Evolutionary conservation across 2,329 filamentous ascomycete species (phyloP).

Genomic region (Colletotrichum euphorbiae): DNA sequence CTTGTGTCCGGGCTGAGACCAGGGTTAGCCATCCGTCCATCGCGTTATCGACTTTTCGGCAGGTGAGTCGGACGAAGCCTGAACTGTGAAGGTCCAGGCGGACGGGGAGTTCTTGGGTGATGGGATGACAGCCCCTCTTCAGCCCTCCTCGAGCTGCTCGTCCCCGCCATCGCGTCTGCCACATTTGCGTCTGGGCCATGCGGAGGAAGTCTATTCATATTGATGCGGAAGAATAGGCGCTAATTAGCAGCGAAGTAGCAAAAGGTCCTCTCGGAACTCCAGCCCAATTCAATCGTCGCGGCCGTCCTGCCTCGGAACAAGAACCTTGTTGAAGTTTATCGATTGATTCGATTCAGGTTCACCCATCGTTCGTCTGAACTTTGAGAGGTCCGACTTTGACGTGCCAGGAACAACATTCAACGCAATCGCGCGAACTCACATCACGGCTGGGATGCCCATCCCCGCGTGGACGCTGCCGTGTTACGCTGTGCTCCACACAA

Average conservation of each 20-base stretch:
- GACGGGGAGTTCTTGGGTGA: constrained; percentile 12
- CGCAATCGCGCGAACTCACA: constrained; percentile 69
- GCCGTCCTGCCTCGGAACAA: not conserved
- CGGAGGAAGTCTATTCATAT: constrained; percentile 13
- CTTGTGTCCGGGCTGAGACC: not conserved
- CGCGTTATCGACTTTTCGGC: constrained; percentile 36
- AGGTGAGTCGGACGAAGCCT: constrained; percentile 30
- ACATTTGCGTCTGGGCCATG: not conserved
- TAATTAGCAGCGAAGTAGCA: constrained; percentile 24
- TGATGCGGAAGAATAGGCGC: constrained; percentile 16
- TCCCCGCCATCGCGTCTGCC: not conserved
- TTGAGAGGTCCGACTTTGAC: constrained; percentile 6
- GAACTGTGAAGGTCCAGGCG: not conserved
- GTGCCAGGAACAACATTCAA: constrained; percentile 20
- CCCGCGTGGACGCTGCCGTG: constrained; percentile 71
- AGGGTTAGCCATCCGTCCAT: not conserved
- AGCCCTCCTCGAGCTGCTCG: not conserved
- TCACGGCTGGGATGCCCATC: constrained; percentile 78
- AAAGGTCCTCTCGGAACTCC: constrained; percentile 31
- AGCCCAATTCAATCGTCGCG: constrained; percentile 10
- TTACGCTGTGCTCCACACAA: constrained; percentile 27
- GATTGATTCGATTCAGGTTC: too few relatives aligned
- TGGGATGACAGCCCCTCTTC: not conserved
- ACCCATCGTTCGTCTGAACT: not conserved
- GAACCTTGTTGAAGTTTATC: not conserved